Evolutionary conservation across 352 stramenopile genomes (phyloP).

Genomic region (Globisporangium uncinulatum): DNA sequence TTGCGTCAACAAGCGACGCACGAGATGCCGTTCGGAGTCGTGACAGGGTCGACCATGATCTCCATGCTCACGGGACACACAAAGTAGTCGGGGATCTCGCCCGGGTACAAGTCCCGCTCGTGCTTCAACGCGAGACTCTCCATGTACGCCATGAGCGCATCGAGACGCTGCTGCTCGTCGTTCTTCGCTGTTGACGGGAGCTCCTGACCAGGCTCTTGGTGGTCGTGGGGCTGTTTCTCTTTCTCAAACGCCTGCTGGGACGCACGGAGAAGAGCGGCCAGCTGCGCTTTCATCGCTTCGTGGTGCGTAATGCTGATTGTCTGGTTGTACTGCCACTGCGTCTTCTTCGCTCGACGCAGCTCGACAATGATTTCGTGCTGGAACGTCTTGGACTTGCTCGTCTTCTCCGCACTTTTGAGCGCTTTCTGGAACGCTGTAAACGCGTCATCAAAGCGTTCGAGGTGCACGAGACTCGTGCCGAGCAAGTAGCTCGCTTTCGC

Average conservation of each 20-base stretch:
- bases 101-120: constrained; percentile 41
- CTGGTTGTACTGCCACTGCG: constrained; percentile 51
- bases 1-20: constrained; percentile 16
- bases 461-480: constrained; percentile 48
- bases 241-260: no score
- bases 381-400: constrained; percentile 48
- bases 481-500: constrained; percentile 75
- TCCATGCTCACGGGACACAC: constrained; percentile 82
- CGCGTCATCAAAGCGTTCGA: constrained; percentile 39
- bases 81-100: constrained; percentile 73
- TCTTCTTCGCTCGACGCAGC: constrained; percentile 55
- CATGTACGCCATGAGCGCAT: constrained; percentile 57
- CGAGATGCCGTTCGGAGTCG: constrained; percentile 74
- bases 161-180: constrained; percentile 17
- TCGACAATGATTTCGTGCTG: constrained; percentile 53
- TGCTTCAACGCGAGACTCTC: constrained; percentile 41
- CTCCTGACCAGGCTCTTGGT: no score
- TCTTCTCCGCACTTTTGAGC: constrained; percentile 45
- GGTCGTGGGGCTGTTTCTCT: constrained; percentile 11
- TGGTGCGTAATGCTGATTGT: constrained; percentile 32
- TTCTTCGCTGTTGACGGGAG: not conserved
- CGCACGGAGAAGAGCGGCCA: constrained; percentile 28
- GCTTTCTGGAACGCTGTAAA: constrained; percentile 51
- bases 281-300: constrained; percentile 30
- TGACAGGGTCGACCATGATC: constrained; percentile 74